Percentiles rank a stretch among this genome's conserved stretches.
Conservation (phyloP, 768 basidiomycete species). For the Termitomyces sp. region DNA sequence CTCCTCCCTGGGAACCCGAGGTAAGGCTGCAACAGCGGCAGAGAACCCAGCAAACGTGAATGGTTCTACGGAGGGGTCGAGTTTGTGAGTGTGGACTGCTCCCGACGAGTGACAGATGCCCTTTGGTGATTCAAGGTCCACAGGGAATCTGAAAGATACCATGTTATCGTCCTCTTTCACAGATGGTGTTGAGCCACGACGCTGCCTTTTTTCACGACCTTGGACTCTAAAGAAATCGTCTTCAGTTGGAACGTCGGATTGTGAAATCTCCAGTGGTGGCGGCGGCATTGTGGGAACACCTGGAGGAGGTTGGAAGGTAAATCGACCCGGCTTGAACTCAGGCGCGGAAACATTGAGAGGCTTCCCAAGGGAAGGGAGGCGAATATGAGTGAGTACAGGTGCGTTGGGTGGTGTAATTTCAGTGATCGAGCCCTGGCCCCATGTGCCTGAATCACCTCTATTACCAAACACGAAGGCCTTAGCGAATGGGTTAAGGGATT, state of each 20-base stretch:
- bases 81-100: conserved; percentile 16
- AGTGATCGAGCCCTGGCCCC: conserved; percentile 27
- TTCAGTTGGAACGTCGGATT: conserved; percentile 27
- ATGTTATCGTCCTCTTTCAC: conserved; percentile 58
- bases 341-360: conserved; percentile 75
- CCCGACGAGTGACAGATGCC: conserved; percentile 35
- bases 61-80: conserved; percentile 46
- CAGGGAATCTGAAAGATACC: conserved; percentile 74
- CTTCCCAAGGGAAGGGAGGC: conserved; percentile 49
- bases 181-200: conserved; percentile 42
- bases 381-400: conserved; percentile 30
- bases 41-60: conserved; percentile 69
- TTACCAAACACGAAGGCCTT: conserved; percentile 80
- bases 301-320: conserved; percentile 71
- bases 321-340: conserved; percentile 75
- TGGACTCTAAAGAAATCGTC: conserved; percentile 45
- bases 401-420: conserved; percentile 28
- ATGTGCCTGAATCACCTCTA: conserved; percentile 24
- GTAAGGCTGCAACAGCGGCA: conserved; percentile 29
- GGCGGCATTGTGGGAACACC: conserved; percentile 56
- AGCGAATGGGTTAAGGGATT: conserved; percentile 69
- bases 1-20: conserved; percentile 21
- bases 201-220: conserved; percentile 77
- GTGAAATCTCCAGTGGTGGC: conserved; percentile 19
- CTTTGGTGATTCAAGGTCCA: conserved; percentile 41